Base-by-base conservation (phyloP, 306 rosid genomes). In the Trifolium pratense region DNA sequence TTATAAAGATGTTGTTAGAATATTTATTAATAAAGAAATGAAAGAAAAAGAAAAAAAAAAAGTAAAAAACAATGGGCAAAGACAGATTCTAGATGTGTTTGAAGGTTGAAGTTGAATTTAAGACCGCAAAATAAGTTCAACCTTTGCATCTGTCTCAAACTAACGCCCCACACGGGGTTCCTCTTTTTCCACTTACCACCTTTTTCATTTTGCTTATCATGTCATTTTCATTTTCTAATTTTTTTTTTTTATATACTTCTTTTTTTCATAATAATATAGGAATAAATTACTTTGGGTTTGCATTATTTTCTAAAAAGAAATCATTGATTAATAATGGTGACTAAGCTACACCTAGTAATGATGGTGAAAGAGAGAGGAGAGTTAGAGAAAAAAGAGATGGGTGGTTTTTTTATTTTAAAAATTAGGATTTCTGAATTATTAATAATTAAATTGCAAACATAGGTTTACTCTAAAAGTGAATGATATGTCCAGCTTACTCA, bases 121-220 rank as follows among this genome's bases (percentile, higher is more conserved):
- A 52, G 45, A 69, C 73, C 84, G 77, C 52, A 80, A 75, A 70
- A 23, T 32, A 80, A 55, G 84, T 74, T 74, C 53, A 56, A 61
- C 76, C 60, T 29, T 74, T 18, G 15, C 77, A 80, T 53, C 68
- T 61, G 9, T 36, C 31, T 68, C 7, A n/a, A 12, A n/a, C 51
- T 31, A 65, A 62, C 58, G 72, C 55, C 25, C 17, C 67, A 59
- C 59, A 15, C 71, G 37, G 46, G 66, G 51, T 32, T 68, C 42
- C 14, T n/a, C 20, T 51, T 23, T 37, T 21, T 18, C 52, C 5
- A 12, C 43, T 64, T 55, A 29, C 46, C 49, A 17, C 56, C 14
- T 1, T 11, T 52, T 8, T 3, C 42, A 43, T 18, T 46, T 65
- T 63, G n/a, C 8, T 66, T 29, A 16, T 4, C n/a, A n/a, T n/a